Base-by-base conservation (phyloP, 306 rosid genomes). In the Cajanus cajan region DNA sequence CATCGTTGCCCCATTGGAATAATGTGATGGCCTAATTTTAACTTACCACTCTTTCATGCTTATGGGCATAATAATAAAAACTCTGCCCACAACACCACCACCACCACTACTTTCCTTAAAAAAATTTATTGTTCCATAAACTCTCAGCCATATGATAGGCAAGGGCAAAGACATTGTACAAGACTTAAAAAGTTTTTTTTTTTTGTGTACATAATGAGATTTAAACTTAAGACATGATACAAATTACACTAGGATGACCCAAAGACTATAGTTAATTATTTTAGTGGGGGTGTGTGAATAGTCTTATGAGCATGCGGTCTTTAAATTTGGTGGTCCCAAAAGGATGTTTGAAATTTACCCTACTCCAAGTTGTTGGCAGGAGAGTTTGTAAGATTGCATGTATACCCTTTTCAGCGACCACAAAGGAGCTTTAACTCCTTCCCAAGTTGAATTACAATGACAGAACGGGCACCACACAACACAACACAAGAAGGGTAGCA, bases 351-450 rank as follows among this genome's bases (percentile, higher is more conserved):
- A 80, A 73, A 12, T 57, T 64, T 55, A 68, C 45, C 68, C 77
- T 71, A 79, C 82, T 79, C 61, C 82, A 63, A 81, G 82, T 78
- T 54, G 28, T 14, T 74, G 75, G 79, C 6, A 81, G 66, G 70
- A 57, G 51, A 68, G 31, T 0, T 67, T 83, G 81, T 73, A 78
- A 77, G 75, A 66, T 47, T 41, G 80, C 70, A 78, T 12, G 54
- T 55, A 69, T 69, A 71, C 44, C 75, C 71, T 73, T 83, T 86
- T 79, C 86, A 83, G 85, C 81, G 81, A 59, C 25, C 76, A 71
- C 80, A 83, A 66, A 66, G 86, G 86, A 71, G 61, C 89, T 79
- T 86, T 84, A 84, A 84, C 88, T 57, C 82, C 70, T 84, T 76
- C 77, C 90, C 58, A 75, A 82, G 83, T 73, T 48, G 68, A 75